Evolutionary conservation across 2,329 filamentous ascomycete genomes (phyloP), one percentile per base, ranked within the genome.

Genomic region (Pseudogymnoascus sp.): DNA sequence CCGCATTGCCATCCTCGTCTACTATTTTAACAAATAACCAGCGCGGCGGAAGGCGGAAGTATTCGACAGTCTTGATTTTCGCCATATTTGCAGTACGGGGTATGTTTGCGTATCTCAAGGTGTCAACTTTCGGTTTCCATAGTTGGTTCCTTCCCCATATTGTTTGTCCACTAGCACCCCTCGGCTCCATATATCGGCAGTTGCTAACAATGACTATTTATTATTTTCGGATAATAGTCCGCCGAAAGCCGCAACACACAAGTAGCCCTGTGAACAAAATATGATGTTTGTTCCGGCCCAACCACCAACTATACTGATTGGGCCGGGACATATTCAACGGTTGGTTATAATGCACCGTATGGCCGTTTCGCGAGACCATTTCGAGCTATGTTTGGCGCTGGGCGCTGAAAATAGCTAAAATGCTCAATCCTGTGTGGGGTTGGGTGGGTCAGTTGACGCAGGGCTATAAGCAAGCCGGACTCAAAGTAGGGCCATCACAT

Each of bases 1-100:
- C 89, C 60, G 80, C 77, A 35, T 83, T 79, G 3, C 83, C 87
- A 1, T 80, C 79, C 35, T 86, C 83, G 70, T 91, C 88, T 1
- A 83, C 86, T 66, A 92, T 82, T 73, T 91, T 92, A 67, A 91
- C 88, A 67, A 91, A 90, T 1, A 92, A 79, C 88, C 88, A 92
- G 42, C 89, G 80, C 13, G 89, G 89, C 53, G 87, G 86, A 7
- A 91, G 85, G 17, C 88, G 83, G 72, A 91, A 91, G 71, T 91
- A 90, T 68, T 90, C 88, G 46, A 91, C 85, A 26, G 71, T 79
- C 65, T 81, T 79, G 70, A 90, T 89, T 67, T 83, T 86, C 1
- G 79, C 80, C 86, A 88, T 88, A 31, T 61, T 67, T 56, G 31
- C 26, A 56, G 10, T 13, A 4, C 5, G 50, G 13, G 7, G 50